Base-by-base conservation (phyloP, 1,284 basidiomycete genomes). In the Trichosporon inkin region DNA sequence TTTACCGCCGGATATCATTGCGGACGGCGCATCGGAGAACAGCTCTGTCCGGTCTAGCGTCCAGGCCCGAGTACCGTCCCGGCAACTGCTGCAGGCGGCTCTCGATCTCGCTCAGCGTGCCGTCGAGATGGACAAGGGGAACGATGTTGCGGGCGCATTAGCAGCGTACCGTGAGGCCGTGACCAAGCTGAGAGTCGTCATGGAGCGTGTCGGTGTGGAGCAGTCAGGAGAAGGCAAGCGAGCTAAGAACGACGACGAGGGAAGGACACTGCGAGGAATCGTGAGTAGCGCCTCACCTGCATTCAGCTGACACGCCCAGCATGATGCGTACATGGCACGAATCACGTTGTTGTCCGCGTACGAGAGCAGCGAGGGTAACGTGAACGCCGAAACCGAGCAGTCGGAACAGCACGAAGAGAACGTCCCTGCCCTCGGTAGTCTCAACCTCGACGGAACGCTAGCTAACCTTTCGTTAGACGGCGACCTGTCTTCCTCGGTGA, bases 61-160 rank as follows among this genome's bases (percentile, higher is more conserved):
- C 53, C 57, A 62, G 36, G 63, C 67, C 17, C 66, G 77, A 8
- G 70, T 75, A 8, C 73, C 78, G 0, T 78, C 76, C 0, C 65
- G 75, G 8, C 73, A 75, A 49, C 63, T 80, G 13, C 63, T 80
- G 1, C 77, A 78, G 62, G 67, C 72, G 2, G 78, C 78, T 0
- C 67, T 80, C 24, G 74, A 78, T 60, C 71, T 80, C 14, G 78
- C 78, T 0, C 77, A 80, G 47, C 63, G 66, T 35, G 78, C 78
- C 0, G 78, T 80, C n/a, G 75, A 78, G 63, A 73, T 75, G 70
- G 78, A 80, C 63, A 72, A 74, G 60, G 69, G 65, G 22, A 78
- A 78, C 56, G 76, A 78, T 60, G 77, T 80, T 10, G 56, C 63
- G 0, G 76, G 77, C 5, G 78, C 78, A 0, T 61, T 80, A 14